Evolutionary conservation across 345 rosid species (phyloP).

Genomic region (Populus nigra): DNA sequence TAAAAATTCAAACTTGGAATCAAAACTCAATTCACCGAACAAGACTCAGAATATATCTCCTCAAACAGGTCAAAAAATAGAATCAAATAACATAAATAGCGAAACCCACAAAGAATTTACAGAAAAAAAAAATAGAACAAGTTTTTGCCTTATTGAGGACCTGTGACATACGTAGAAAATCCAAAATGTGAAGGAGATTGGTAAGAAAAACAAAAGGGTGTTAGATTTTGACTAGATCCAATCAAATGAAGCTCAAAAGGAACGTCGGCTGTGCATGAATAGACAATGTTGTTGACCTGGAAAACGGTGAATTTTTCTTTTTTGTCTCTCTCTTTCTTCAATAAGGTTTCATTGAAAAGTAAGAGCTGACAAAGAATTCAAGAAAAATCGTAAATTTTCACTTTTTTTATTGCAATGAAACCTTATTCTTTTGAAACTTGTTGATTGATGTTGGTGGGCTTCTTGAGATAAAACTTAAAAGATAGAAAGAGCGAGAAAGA

Average conservation of each 20-base stretch:
- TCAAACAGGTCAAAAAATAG: conserved; percentile 13
- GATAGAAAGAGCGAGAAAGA: not conserved
- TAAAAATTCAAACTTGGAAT: conserved; percentile 14
- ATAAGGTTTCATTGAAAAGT: conserved; percentile 4
- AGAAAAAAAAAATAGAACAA: too few species aligned
- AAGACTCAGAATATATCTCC: conserved; percentile 25
- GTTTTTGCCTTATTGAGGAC: not conserved
- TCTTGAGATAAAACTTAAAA: not conserved
- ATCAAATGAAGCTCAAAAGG: conserved; percentile 14
- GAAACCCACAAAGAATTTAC: conserved; percentile 3
- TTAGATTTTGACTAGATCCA: conserved; percentile 31
- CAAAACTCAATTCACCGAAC: conserved; percentile 14
- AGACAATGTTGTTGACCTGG: conserved; percentile 25
- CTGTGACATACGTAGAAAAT: not conserved
- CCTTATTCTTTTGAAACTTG: not conserved
- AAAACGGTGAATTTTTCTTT: not conserved
- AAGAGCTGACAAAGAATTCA: conserved; percentile 20
- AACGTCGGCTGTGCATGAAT: conserved; percentile 11
- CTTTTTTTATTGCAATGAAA: not conserved
- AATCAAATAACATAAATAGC: conserved; percentile 14
- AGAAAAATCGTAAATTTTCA: not conserved
- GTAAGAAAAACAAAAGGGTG: conserved; percentile 2
- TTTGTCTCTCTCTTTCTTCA: not conserved
- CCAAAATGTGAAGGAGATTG: not conserved
- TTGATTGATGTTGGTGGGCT: not conserved